Percentiles rank a stretch among this genome's conserved stretches.
phyloP scores from a whole-genome alignment of 2,329 filamentous ascomycete species.

The Cyclaneusma minus region DNA sequence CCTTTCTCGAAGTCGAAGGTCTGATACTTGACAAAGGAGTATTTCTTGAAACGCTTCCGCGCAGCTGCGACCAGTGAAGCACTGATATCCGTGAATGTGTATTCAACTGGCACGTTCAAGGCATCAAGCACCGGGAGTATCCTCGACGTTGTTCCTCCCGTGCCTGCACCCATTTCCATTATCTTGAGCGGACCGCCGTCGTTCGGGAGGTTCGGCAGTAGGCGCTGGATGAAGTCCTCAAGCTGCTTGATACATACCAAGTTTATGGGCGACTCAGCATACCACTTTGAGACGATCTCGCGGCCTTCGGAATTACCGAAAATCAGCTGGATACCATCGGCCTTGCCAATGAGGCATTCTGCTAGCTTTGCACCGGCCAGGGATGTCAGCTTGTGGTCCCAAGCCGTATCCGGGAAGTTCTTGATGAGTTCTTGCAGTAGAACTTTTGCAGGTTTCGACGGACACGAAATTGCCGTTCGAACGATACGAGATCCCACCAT shows the following conservation, averaged over 20 bases:
- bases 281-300: slow-evolving; percentile 11
- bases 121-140: slow-evolving; percentile 14
- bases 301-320: slow-evolving; percentile 10
- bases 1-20: slow-evolving; percentile 18
- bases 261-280: slow-evolving; percentile 11
- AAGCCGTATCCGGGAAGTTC: slow-evolving; percentile 18
- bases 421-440: slow-evolving; percentile 14
- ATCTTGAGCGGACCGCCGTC: slow-evolving; percentile 17
- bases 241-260: slow-evolving; percentile 3
- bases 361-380: slow-evolving; percentile 9
- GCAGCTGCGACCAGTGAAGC: slow-evolving; percentile 9
- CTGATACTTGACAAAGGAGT: slow-evolving; percentile 11
- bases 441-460: slow-evolving; percentile 3
- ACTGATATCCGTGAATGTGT: slow-evolving; percentile 26
- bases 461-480: no score
- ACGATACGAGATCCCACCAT: no score
- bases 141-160: slow-evolving; percentile 22
- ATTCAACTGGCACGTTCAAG: slow-evolving; percentile 14
- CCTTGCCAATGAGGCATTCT: slow-evolving; percentile 9
- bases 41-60: slow-evolving; percentile 3
- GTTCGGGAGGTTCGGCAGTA: slow-evolving; percentile 1
- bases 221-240: slow-evolving; percentile 4
- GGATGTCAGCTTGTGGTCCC: slow-evolving; percentile 9
- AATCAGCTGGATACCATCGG: slow-evolving; percentile 10
- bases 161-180: slow-evolving; percentile 25